Base-by-base conservation (phyloP, 1,139 yeast genomes). In the Magnusiomyces magnusii region DNA sequence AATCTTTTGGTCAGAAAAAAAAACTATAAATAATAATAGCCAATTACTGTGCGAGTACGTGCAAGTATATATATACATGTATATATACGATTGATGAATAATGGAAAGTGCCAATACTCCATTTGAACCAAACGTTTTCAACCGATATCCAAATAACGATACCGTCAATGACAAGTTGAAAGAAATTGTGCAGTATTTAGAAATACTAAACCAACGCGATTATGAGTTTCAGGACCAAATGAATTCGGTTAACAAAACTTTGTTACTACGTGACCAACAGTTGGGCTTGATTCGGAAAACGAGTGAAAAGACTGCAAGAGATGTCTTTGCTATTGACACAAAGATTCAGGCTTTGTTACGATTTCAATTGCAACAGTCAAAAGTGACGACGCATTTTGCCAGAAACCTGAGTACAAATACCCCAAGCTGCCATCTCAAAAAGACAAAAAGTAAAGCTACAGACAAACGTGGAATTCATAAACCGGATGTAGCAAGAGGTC, bases 351-450 rank as follows among this genome's bases (percentile, higher is more conserved):
- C 54, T 21, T 24, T 51, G 27, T 24, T 39, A 3, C 17, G 47
- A 17, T 23, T 51, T 51, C 54, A 51, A 34, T 36, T 23, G 13
- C 47, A 51, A 34, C 54, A 51, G 21, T 51, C 54, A 34, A 51
- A 51, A 24, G 21, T 39, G 3, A 51, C 54, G 2, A 24, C 23
- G 2, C 19, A 5, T 2, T 9, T 51, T 3, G 54, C 54, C 17
- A 34, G 21, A 21, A 34, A 51, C 7, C 28, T 51, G 34, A 51
- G 36, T 13, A 7, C 13, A 13, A 31, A 31, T 13, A 7, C 36
- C 36, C 13, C 36, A 31, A 31, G 7, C 36, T 7, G 13, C 13
- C 7, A 31, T 13, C 36, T 31, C 36, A 31, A 13, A 31, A 13
- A 31, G 10, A 7, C 36, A 7, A 31, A 31, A 13, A 7, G 7